Base-by-base conservation (phyloP, 2,329 filamentous ascomycete species). In the Capronia epimyces region DNA sequence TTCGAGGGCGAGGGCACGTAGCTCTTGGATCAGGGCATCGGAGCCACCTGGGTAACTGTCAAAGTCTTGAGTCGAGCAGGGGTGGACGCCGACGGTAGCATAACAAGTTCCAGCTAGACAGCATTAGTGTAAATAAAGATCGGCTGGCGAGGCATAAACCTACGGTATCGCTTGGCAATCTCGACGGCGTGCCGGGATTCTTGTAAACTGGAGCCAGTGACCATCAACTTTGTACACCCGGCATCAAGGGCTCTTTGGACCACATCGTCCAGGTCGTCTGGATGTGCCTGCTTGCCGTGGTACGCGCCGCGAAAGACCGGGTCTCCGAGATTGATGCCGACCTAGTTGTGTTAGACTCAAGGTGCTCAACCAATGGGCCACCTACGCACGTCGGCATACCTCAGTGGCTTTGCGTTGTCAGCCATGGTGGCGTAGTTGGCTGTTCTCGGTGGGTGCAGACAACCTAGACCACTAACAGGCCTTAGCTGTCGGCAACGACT, bases 291-390 rank as follows among this genome's bases (percentile, higher is more conserved):
- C 55, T 83, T 89, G 63, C 87, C 88, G 65, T 94, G 84, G 65
- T 97, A 94, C 36, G 80, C 71, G 44, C 93, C 93, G 41, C 81
- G 80, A 69, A 91, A 98, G 53, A 96, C 88, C 46, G 87, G 87
- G 65, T 98, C 93, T 46, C 90, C 87, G 49, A 98, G 79, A 69
- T 98, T 98, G 75, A 98, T 96, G 51, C 91, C 93, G 64, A 98
- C 80, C 80, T 85, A 46, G 20, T 27, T 13, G 40, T 45, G 43
- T 51, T 36, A 55, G 47, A 25, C 13, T 41, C 16, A 10, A 12
- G 39, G 13, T 50, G 12, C 16, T 15, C 8, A 27, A 18, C n/a
- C 16, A n/a, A 16, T 36, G 34, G 29, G 37, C 34, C 25, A 15
- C 47, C 37, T 43, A 69, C 71, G 42, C 62, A 74, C 72, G 67